phyloP scores from a whole-genome alignment of 768 basidiomycete species.

The Lactarius vividus region DNA sequence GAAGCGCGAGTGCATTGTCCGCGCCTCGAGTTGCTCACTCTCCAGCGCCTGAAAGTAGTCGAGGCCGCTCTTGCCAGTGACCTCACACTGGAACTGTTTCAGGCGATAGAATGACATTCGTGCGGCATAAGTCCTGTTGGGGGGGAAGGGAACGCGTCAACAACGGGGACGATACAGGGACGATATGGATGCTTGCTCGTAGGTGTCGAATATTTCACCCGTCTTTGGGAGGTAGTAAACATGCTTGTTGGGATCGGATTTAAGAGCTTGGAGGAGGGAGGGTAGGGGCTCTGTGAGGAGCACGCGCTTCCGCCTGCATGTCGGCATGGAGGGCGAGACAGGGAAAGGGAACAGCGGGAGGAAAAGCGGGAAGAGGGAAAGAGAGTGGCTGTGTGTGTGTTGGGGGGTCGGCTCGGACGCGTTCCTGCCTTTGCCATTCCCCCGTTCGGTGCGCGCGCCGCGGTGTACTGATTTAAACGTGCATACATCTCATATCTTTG shows the following conservation, averaged over 20 bases:
- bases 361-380: slow-evolving; percentile 27
- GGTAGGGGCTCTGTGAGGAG: slow-evolving; percentile 81
- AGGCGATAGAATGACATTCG: slow-evolving; percentile 94
- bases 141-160: slow-evolving; percentile 23
- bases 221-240: slow-evolving; percentile 94
- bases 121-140: slow-evolving; percentile 69
- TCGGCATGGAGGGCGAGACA: slow-evolving; percentile 59
- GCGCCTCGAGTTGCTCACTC: slow-evolving; percentile 86
- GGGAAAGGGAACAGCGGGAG: slow-evolving; percentile 27
- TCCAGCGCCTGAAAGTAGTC: slow-evolving; percentile 94
- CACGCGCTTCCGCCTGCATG: slow-evolving; percentile 86
- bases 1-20: slow-evolving; percentile 87
- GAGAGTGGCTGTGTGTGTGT: slow-evolving; percentile 24
- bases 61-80: slow-evolving; percentile 89
- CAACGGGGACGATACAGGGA: slow-evolving; percentile 31
- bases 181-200: slow-evolving; percentile 67
- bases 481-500: not conserved
- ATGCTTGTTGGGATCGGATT: slow-evolving; percentile 62
- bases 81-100: slow-evolving; percentile 96
- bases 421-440: slow-evolving; percentile 17
- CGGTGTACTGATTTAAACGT: not conserved
- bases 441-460: slow-evolving; percentile 1
- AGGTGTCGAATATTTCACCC: slow-evolving; percentile 95
- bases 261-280: slow-evolving; percentile 60
- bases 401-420: slow-evolving; percentile 26